Conservation (phyloP, 2,329 filamentous ascomycete species). For the Monilinia vaccinii-corymbosi region DNA sequence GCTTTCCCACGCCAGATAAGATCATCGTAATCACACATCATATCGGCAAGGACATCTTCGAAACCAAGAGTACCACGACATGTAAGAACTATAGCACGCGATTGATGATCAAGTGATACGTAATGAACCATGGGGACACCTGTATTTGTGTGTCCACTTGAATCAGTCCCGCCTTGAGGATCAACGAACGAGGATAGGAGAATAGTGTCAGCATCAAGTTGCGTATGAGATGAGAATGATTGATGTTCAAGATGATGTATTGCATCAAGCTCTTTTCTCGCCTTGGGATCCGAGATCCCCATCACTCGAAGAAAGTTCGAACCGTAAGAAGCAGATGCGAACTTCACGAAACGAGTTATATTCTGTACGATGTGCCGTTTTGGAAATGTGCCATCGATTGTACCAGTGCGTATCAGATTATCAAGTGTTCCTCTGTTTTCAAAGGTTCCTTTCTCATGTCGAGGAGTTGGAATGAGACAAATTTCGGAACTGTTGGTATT, state of each 20-base stretch:
- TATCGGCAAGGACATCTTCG: slow-evolving; percentile 47
- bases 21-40: slow-evolving; percentile 48
- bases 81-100: slow-evolving; percentile 45
- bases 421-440: slow-evolving; percentile 22
- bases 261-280: slow-evolving; percentile 29
- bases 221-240: slow-evolving; percentile 55
- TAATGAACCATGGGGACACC: slow-evolving; percentile 48
- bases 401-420: slow-evolving; percentile 37
- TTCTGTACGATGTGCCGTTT: slow-evolving; percentile 50
- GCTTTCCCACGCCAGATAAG: slow-evolving; percentile 38
- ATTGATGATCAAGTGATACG: slow-evolving; percentile 47
- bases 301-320: slow-evolving; percentile 53
- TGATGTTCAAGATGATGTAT: slow-evolving; percentile 47
- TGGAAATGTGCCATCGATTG: slow-evolving; percentile 50
- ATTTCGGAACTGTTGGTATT: slow-evolving; percentile 36
- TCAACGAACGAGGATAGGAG: slow-evolving; percentile 47
- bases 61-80: slow-evolving; percentile 47
- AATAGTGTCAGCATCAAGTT: slow-evolving; percentile 47
- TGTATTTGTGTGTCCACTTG: slow-evolving; percentile 40
- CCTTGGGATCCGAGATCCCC: slow-evolving; percentile 46
- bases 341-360: slow-evolving; percentile 56
- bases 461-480: slow-evolving; percentile 23
- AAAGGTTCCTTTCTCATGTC: slow-evolving; percentile 29
- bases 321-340: slow-evolving; percentile 58
- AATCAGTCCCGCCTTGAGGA: slow-evolving; percentile 43